phyloP scores from a whole-genome alignment of 441 rosid species.

The Erysimum cheiri region DNA sequence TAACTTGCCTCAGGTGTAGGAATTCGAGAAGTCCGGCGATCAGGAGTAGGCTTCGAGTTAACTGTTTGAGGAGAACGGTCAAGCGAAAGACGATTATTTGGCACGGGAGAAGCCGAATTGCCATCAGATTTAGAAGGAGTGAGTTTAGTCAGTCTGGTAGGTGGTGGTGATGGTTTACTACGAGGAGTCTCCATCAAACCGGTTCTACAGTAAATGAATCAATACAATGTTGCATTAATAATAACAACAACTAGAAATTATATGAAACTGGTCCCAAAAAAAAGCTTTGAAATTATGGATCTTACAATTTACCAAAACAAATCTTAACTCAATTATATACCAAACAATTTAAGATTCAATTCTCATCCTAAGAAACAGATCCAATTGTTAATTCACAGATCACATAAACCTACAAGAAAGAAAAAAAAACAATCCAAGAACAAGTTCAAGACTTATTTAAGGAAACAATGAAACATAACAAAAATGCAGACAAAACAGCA shows the following conservation, averaged over 20 bases:
- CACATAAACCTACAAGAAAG: not conserved
- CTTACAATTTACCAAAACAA: conserved; percentile 16
- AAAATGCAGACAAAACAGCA: no score
- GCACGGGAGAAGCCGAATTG: conserved; percentile 63
- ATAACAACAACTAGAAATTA: no score
- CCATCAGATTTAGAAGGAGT: conserved; percentile 58
- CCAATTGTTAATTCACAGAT: conserved; percentile 18
- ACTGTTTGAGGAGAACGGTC: conserved; percentile 74
- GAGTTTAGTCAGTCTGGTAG: conserved; percentile 61
- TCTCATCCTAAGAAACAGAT: conserved; percentile 16
- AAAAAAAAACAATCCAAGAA: no score
- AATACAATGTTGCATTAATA: conserved; percentile 2
- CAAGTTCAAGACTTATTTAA: no score
- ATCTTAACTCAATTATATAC: conserved; percentile 1
- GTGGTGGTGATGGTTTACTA: conserved; percentile 66
- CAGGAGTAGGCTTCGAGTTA: conserved; percentile 59
- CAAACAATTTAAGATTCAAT: not conserved
- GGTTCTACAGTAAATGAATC: conserved; percentile 52
- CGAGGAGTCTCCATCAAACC: conserved; percentile 75
- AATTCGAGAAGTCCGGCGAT: conserved; percentile 54
- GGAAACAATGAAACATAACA: not conserved
- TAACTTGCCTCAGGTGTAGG: conserved; percentile 67
- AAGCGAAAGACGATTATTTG: conserved; percentile 63
- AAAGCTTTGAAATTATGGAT: conserved; percentile 7
- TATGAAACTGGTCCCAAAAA: no score